Evolutionary conservation across 116 monocot genomes (phyloP).

Genomic region (Dioscorea cayenensis): DNA sequence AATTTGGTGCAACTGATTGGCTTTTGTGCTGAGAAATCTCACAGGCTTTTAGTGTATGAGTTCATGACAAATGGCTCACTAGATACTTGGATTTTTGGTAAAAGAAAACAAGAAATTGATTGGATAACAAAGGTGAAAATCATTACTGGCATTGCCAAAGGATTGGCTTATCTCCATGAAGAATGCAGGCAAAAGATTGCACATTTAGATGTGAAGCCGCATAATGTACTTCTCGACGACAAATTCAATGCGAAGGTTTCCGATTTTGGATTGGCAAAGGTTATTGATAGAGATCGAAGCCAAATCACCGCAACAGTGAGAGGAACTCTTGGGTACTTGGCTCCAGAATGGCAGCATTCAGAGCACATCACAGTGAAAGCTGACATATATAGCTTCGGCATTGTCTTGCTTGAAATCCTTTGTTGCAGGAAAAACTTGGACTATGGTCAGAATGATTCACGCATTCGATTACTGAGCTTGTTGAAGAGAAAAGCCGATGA

Average conservation of each 20-base stretch:
- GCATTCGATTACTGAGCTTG: background rate
- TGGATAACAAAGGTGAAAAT: background rate
- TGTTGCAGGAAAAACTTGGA: slow-evolving; percentile 2
- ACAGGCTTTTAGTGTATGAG: background rate
- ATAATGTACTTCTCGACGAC: background rate
- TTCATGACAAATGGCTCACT: background rate
- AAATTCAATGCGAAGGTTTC: background rate
- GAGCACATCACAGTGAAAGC: slow-evolving; percentile 1
- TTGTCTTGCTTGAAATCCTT: background rate
- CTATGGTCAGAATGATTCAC: background rate
- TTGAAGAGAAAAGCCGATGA: background rate
- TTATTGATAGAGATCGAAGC: background rate
- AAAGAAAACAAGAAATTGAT: background rate
- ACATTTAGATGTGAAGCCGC: background rate
- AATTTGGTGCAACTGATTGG: slow-evolving; percentile 1
- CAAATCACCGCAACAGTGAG: background rate
- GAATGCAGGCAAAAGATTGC: slow-evolving; percentile 1
- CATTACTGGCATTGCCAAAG: slow-evolving; percentile 1
- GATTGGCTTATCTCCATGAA: slow-evolving; percentile 4
- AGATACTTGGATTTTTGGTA: background rate
- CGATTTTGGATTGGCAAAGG: background rate
- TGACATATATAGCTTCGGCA: background rate
- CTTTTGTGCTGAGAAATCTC: background rate
- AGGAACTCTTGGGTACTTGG: slow-evolving; percentile 4
- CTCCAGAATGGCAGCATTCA: background rate